phyloP scores from a whole-genome alignment of 306 rosid genomes.

The Acmispon strigosus region DNA sequence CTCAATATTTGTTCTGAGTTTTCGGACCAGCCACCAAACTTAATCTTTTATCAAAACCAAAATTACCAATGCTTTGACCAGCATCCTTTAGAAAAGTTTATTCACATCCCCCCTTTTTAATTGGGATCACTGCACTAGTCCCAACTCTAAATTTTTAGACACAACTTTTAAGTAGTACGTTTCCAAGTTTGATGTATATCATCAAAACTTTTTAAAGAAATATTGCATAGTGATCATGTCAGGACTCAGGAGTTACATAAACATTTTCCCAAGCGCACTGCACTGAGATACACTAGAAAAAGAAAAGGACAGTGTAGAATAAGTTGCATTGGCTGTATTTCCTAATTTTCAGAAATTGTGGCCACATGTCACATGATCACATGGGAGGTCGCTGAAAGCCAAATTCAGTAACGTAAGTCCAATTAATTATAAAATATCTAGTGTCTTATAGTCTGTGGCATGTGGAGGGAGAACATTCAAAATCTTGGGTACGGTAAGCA shows the following conservation, averaged over 20 bases:
- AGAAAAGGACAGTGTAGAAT: background rate
- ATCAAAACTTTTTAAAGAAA: background rate
- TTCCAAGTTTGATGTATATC: background rate
- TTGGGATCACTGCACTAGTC: background rate
- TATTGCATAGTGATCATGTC: background rate
- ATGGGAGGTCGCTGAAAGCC: conserved; percentile 18
- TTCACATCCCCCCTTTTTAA: background rate
- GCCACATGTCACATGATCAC: conserved; percentile 23
- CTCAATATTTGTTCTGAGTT: background rate
- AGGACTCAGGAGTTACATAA: background rate
- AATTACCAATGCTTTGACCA: background rate
- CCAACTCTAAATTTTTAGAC: background rate
- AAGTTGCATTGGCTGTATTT: background rate
- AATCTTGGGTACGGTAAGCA: background rate
- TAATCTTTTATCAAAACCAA: background rate
- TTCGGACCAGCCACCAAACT: background rate
- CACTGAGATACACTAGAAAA: background rate
- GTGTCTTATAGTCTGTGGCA: background rate
- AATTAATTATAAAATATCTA: background rate
- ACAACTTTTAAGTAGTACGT: background rate
- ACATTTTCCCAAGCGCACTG: background rate
- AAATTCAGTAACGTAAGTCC: background rate
- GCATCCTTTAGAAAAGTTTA: background rate
- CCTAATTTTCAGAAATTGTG: background rate
- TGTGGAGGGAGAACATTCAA: background rate